A percentile compares a stretch with the other conserved stretches of the same genome.
Conservation (phyloP, 352 stramenopile species). For the Pythium vanterpoolii region DNA sequence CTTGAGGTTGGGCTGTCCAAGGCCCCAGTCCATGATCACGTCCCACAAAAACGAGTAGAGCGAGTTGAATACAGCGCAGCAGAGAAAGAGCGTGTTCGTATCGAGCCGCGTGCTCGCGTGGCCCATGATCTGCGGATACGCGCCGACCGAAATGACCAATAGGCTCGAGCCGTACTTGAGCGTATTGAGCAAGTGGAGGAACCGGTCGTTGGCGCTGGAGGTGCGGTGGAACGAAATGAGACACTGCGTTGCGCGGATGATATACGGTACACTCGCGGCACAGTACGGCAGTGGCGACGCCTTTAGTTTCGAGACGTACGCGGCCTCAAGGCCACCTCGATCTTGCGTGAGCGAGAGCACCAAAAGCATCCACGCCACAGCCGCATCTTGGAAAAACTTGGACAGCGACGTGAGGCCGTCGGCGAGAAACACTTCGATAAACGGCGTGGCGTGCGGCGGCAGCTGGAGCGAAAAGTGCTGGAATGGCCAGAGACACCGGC, state of each 20-base stretch:
- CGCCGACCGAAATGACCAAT: slow-evolving; percentile 72
- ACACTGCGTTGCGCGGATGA: slow-evolving; percentile 78
- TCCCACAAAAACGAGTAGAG: slow-evolving; percentile 98
- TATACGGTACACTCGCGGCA: slow-evolving; percentile 65
- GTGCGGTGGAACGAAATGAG: slow-evolving; percentile 81
- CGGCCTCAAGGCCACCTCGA: slow-evolving; percentile 35
- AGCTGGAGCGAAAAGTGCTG: slow-evolving; percentile 55
- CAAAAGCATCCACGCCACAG: slow-evolving; percentile 61
- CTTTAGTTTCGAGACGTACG: slow-evolving; percentile 74
- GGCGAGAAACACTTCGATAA: slow-evolving; percentile 78
- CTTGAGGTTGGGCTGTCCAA: slow-evolving; percentile 69
- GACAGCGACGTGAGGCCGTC: slow-evolving; percentile 81
- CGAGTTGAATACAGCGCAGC: slow-evolving; percentile 88
- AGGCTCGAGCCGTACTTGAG: slow-evolving; percentile 85
- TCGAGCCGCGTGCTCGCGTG: slow-evolving; percentile 31
- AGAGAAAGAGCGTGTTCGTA: slow-evolving; percentile 67
- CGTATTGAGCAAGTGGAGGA: slow-evolving; percentile 81
- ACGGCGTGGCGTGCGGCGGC: slow-evolving; percentile 52
- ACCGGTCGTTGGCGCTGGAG: slow-evolving; percentile 61
- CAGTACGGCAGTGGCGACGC: slow-evolving; percentile 69
- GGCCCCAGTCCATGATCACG: slow-evolving; percentile 96
- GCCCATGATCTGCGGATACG: slow-evolving; percentile 70
- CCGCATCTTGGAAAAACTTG: slow-evolving; percentile 79
- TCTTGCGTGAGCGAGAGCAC: slow-evolving; percentile 50
- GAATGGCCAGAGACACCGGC: slow-evolving; percentile 63